A percentile compares a stretch with the other conserved stretches of the same genome.
These are phyloP conservation scores for Chenopodium quinoa DNA, from an alignment of 148 eudicot species.

Conservation along the genomic window DNA sequence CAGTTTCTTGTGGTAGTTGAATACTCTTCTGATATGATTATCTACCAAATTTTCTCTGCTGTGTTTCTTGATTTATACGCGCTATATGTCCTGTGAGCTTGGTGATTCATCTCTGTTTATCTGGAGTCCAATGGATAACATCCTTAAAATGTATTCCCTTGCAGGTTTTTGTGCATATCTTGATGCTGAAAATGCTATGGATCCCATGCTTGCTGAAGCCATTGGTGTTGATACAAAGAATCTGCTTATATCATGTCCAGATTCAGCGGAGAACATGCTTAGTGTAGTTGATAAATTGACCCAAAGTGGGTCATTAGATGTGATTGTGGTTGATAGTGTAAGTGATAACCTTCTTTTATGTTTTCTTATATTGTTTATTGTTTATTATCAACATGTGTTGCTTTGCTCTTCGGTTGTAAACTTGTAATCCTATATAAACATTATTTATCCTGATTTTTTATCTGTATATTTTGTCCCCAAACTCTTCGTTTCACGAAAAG, in stretches of 20 bases:
- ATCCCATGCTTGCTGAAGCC: conserved; percentile 73
- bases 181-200: conserved; percentile 93
- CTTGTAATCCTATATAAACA: neutral
- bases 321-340: conserved; percentile 95
- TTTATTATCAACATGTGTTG: neutral
- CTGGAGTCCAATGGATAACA: neutral
- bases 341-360: conserved; percentile 28
- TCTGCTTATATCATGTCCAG: conserved; percentile 82
- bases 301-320: conserved; percentile 86
- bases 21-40: neutral
- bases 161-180: conserved; percentile 95
- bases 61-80: neutral
- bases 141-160: conserved; percentile 7
- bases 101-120: neutral
- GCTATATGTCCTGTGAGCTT: neutral
- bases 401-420: neutral
- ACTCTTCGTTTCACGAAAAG: neutral
- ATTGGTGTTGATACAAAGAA: conserved; percentile 74
- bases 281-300: conserved; percentile 83
- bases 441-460: neutral
- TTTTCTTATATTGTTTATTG: conserved; percentile 3
- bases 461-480: neutral
- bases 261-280: conserved; percentile 91
- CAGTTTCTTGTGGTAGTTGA: neutral
- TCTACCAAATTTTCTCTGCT: neutral